These are phyloP conservation scores for Colletotrichum sp. DNA, from an alignment of 2,329 filamentous ascomycete genomes.

Conservation along the genomic window DNA sequence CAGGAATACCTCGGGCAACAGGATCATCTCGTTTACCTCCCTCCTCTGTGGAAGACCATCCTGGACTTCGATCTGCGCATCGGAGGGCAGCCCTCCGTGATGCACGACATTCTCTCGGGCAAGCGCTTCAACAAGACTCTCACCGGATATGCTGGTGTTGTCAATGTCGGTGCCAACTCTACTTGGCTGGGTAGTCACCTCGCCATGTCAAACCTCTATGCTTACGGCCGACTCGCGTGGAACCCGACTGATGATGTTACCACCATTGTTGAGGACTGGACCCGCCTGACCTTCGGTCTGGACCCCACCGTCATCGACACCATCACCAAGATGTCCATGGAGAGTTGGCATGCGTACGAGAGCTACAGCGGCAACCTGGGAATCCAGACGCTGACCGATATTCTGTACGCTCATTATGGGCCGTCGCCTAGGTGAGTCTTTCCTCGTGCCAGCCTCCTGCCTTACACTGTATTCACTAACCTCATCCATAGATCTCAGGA, in stretches of 20 bases:
- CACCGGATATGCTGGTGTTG: slow-evolving; percentile 69
- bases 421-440: slow-evolving; percentile 38
- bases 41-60: slow-evolving; percentile 72
- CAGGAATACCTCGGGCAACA: slow-evolving; percentile 78
- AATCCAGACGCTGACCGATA: slow-evolving; percentile 72
- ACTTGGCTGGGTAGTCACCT: slow-evolving; percentile 75
- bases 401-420: slow-evolving; percentile 70
- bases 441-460: background rate
- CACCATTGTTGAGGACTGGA: slow-evolving; percentile 68
- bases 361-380: slow-evolving; percentile 75
- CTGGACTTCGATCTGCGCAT: slow-evolving; percentile 71
- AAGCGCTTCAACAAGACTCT: slow-evolving; percentile 61
- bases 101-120: slow-evolving; percentile 67
- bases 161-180: slow-evolving; percentile 68
- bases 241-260: slow-evolving; percentile 55
- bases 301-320: slow-evolving; percentile 60
- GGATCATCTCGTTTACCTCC: slow-evolving; percentile 69
- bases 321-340: slow-evolving; percentile 68
- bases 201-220: slow-evolving; percentile 75
- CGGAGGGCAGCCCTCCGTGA: slow-evolving; percentile 57
- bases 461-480: background rate
- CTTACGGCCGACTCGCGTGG: slow-evolving; percentile 72
- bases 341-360: slow-evolving; percentile 74
- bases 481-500: slow-evolving; percentile 65
- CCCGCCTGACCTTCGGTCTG: slow-evolving; percentile 67